Evolutionary conservation across 768 basidiomycete genomes (phyloP).

Genomic region (Rhodotorula toruloides): DNA sequence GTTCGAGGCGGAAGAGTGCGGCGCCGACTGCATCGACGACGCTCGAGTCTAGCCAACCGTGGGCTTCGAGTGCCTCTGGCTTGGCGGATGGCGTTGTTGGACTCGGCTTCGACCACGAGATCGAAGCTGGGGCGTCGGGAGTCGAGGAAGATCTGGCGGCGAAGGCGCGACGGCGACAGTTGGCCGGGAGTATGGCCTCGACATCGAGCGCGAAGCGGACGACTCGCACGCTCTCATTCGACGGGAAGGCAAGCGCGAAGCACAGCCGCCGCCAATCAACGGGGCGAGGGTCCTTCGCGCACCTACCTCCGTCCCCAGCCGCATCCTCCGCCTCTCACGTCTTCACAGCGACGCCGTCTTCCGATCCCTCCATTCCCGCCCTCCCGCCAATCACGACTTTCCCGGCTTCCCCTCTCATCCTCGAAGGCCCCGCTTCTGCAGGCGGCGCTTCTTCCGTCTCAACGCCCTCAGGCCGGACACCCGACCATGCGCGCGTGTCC

Average conservation of each 20-base stretch:
- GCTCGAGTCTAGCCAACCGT: not conserved
- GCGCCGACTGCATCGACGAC: conserved; percentile 4
- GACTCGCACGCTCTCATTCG: conserved; percentile 15
- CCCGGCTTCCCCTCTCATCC: not conserved
- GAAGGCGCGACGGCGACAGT: not conserved
- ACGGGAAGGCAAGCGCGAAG: conserved; percentile 24
- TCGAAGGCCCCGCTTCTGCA: not conserved
- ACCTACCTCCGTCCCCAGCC: conserved; percentile 36
- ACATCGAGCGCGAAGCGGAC: conserved; percentile 12
- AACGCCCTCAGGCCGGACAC: conserved; percentile 13
- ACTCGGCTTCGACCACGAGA: conserved; percentile 24
- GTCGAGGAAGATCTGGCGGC: not conserved
- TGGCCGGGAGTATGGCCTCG: not conserved
- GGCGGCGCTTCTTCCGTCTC: not conserved
- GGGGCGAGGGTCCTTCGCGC: conserved; percentile 23
- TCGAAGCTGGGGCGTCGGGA: conserved; percentile 7
- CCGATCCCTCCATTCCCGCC: not conserved
- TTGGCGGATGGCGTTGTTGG: conserved; percentile 20
- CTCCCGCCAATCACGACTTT: not conserved
- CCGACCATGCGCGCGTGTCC: conserved; percentile 19
- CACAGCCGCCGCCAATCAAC: conserved; percentile 22
- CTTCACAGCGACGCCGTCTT: not conserved
- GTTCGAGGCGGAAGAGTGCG: conserved; percentile 17
- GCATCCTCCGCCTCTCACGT: conserved; percentile 7
- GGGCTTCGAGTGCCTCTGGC: too few relatives aligned